Evolutionary conservation across 306 rosid species (phyloP), one percentile per base, ranked within the genome.

Genomic region (Astragalus membranaceus): DNA sequence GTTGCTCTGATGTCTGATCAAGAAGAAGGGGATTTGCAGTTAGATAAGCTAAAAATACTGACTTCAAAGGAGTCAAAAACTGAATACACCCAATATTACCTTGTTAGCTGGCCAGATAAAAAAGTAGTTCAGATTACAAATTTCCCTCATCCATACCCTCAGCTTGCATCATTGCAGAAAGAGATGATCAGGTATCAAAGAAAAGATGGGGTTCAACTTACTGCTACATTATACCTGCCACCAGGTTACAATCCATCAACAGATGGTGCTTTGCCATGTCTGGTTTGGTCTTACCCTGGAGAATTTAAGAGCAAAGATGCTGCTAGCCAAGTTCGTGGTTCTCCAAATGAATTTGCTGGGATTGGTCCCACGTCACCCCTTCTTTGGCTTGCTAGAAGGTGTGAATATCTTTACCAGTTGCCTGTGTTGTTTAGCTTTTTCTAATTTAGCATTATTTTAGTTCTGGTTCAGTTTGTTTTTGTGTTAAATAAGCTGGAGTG

Each of bases 71-170:
- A 94, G 87, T 94, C 99, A 56, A 94, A 94, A 75, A 94, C 96
- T 49, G 99, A 94, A 76, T 91, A 94, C 82, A 86, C 97, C 47
- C 99, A 94, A 72, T 94, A 94, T 74, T 83, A 77, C 80, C 81
- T 94, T 63, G 71, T 86, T 74, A 75, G 85, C 76, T 94, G 99
- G 99, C 95, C 97, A 15, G 95, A 89, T 74, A 85, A 79, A 82
- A 85, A 82, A 59, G 75, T 79, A 37, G 77, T 67, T 73, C 95
- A 88, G 84, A 80, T 94, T 75, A 94, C 99, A 36, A 72, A 86
- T 75, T 94, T 94, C 68, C 99, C 97, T 80, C 99, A 94, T 91
- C 99, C 99, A 15, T 94, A 94, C 79, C 99, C 97, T 63, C 99
- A 94, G 81, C 85, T 94, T 66, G 88, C 83, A 73, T 85, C 95